phyloP scores from a whole-genome alignment of 2,329 filamentous ascomycete genomes.

The Penicillium sclerotiorum region DNA sequence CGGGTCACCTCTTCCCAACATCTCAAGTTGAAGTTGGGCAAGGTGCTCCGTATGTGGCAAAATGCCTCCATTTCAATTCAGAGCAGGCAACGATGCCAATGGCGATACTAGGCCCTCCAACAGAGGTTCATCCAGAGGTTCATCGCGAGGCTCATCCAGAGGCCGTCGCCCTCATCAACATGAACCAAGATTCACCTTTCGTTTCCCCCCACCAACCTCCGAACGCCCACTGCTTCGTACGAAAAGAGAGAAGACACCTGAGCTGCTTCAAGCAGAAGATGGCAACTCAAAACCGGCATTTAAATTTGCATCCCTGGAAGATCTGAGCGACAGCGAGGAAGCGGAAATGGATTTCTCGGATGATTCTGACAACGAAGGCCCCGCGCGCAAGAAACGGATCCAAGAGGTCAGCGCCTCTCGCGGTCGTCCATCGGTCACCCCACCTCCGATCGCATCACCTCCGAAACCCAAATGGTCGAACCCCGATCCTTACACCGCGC shows the following conservation, averaged over 20 bases:
- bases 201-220: slow-evolving; percentile 36
- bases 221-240: slow-evolving; percentile 41
- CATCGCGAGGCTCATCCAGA: no score
- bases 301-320: slow-evolving; percentile 41
- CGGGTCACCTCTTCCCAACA: no score
- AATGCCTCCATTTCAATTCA: no score
- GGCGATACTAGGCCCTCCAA: no score
- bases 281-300: slow-evolving; percentile 31
- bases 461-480: slow-evolving; percentile 83
- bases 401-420: no score
- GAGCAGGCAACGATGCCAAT: no score
- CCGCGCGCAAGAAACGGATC: slow-evolving; percentile 46
- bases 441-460: slow-evolving; percentile 25
- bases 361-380: slow-evolving; percentile 38
- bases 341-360: slow-evolving; percentile 49
- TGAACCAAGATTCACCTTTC: slow-evolving; percentile 44
- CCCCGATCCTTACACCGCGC: slow-evolving; percentile 86
- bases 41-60: no score
- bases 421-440: no score
- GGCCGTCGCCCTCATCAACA: slow-evolving; percentile 15
- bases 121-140: no score
- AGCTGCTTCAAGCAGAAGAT: slow-evolving; percentile 31
- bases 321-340: slow-evolving; percentile 50
- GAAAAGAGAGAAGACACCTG: slow-evolving; percentile 40
- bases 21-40: no score